Evolutionary conservation across 2,329 filamentous ascomycete genomes (phyloP), one percentile per base, ranked within the genome.

Genomic region (Pyrenochaeta sp.): DNA sequence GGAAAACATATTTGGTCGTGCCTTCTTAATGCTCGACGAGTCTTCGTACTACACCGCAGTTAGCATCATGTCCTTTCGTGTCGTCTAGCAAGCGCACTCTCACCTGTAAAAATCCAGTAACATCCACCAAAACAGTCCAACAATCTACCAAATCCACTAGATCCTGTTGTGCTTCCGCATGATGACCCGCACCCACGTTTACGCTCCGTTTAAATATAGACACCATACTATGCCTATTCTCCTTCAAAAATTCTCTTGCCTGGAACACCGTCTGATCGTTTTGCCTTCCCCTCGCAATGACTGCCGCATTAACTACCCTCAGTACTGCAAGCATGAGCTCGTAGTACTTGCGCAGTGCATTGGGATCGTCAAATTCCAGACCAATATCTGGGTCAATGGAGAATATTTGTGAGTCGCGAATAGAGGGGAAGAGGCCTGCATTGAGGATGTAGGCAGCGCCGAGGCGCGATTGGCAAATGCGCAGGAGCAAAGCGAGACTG

Each of bases 301-400:
- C 86, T 0, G 91, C 89, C 3, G 91, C 89, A 43, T 89, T 89
- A 51, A 99, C 84, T 54, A 99, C 88, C 45, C 92, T 87, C 32
- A 95, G 83, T 7, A 97, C 84, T 49, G 90, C 87, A 32, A 91
- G 86, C 14, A 99, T 86, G 6, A 99, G 83, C 42, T 87, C 84
- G 76, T 96, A 98, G 77, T 96, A 96, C 68, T 88, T 89, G 60
- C 87, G 85, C 17, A 97, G 82, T 3, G 91, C 89, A 52, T 84
- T 82, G 3, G 85, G 80, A 64, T 92, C 88, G 49, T 87, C 83
- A 49, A 88, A 84, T 63, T 91, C 86, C 52, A 93, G 87, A 55
- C 96, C 92, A 49, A 99, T 87, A 74, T 99, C 95, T 0, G 95
- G 95, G 73, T 99, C 95, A 11, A 90, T 90, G 7, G 87, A 82